Base-by-base conservation (phyloP, 164 flowering plant species). In the Vitis rotundifolia region DNA sequence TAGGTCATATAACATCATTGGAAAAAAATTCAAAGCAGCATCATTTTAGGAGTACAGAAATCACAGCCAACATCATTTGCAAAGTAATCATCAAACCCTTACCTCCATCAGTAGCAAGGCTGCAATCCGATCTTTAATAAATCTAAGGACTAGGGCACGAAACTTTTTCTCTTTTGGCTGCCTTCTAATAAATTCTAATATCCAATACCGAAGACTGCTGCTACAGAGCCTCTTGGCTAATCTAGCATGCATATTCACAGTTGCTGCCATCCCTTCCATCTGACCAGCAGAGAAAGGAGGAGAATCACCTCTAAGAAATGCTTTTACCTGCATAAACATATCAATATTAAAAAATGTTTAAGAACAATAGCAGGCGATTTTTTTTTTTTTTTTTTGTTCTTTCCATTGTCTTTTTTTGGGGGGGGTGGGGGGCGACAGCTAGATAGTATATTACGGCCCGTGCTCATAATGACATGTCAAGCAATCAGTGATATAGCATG, bases 151-250 rank as follows among this genome's bases (percentile, higher is more conserved):
- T 83, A 95, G 75, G 3, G 92, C 99, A 63, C 81, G 89, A 47
- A 82, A 92, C 57, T 66, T 87, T 69, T 56, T 87, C 29, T 77
- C 91, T 76, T 86, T 89, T 28, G 94, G 94, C 69, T 95, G 97
- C 74, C 93, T 80, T 79, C 92, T 84, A 73, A 95, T 58, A 65
- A 71, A 92, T 78, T 95, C 98, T 70, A 95, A 61, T 71, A 84
- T 78, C 99, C 99, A 95, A 82, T 95, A 95, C n/a, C 94, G 82
- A 48, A 90, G 88, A 80, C 98, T 90, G 79, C 75, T 86, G 75
- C 22, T 78, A 64, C 44, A 79, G 49, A 95, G 85, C 77, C 61
- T 87, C 79, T 77, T 91, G 61, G 81, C 93, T 15, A 85, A 28
- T 81, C 83, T 87, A 50, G 68, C 59, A 52, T 83, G 80, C 88